A percentile compares a stretch with the other conserved stretches of the same genome.
Evolutionary conservation across 192 early-diverging fungal species (phyloP).

Genomic region (Coemansia erecta): DNA sequence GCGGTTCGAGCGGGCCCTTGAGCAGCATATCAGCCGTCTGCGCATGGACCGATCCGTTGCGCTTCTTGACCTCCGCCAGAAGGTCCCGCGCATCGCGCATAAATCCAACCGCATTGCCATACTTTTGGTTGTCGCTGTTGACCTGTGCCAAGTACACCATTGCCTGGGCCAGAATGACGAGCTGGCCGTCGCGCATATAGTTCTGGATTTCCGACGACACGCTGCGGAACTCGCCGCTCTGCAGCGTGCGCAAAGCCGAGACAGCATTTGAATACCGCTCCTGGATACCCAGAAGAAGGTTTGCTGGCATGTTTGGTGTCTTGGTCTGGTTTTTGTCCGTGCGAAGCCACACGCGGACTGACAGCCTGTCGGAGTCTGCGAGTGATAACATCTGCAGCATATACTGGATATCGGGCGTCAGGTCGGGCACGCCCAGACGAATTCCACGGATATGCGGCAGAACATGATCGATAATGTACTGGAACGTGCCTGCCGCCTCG

Average conservation of each 20-base stretch:
- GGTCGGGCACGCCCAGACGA: conserved; percentile 36
- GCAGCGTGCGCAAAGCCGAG: conserved; percentile 33
- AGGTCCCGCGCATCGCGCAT: conserved; percentile 51
- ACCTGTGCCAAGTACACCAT: conserved; percentile 52
- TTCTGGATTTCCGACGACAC: conserved; percentile 42
- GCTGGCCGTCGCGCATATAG: conserved; percentile 54
- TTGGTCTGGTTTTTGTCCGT: conserved; percentile 41
- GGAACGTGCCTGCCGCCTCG: conserved; percentile 48
- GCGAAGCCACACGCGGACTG: conserved; percentile 50
- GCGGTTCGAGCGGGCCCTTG: conserved; percentile 33
- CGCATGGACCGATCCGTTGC: conserved; percentile 41
- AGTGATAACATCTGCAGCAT: conserved; percentile 51
- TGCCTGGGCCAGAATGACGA: conserved; percentile 47
- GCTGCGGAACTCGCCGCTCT: conserved; percentile 45
- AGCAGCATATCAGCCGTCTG: conserved; percentile 42
- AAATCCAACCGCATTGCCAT: conserved; percentile 48
- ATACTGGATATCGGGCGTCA: conserved; percentile 50
- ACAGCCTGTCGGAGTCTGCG: conserved; percentile 49
- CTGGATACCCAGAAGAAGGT: conserved; percentile 47
- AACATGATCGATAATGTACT: conserved; percentile 40
- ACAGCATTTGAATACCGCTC: conserved; percentile 44
- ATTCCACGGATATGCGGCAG: conserved; percentile 30
- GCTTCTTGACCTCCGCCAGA: conserved; percentile 38
- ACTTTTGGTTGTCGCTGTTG: conserved; percentile 50
- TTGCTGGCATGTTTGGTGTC: conserved; percentile 48